Conservation (phyloP, 768 basidiomycete species). For the Wakefieldia striispora region DNA sequence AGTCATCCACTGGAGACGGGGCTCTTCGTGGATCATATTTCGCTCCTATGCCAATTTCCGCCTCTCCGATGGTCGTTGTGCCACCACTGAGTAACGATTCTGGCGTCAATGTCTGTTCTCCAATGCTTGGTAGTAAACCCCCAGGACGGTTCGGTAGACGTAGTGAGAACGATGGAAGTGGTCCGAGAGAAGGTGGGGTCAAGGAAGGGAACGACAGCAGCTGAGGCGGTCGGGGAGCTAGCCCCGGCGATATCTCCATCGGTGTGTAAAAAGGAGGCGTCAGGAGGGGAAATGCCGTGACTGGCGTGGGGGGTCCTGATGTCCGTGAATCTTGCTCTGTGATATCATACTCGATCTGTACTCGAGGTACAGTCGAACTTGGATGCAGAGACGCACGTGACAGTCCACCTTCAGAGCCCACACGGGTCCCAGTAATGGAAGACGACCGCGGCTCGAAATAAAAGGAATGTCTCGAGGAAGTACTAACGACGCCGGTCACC, state of each 20-base stretch:
- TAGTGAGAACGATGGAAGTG: slow-evolving; percentile 14
- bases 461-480: slow-evolving; percentile 7
- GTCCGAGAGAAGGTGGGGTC: slow-evolving; percentile 2
- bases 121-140: slow-evolving; percentile 15
- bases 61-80: not conserved
- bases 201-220: slow-evolving; percentile 3
- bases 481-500: not conserved
- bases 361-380: slow-evolving; percentile 12
- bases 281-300: slow-evolving; percentile 18
- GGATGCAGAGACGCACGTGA: not conserved
- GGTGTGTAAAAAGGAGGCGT: slow-evolving; percentile 29
- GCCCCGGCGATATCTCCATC: slow-evolving; percentile 19
- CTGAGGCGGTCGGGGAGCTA: slow-evolving; percentile 9
- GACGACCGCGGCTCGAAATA: slow-evolving; percentile 5
- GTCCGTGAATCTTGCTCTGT: slow-evolving; percentile 19
- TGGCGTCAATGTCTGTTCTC: slow-evolving; percentile 7
- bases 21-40: slow-evolving; percentile 12
- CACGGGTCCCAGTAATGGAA: not conserved
- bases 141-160: slow-evolving; percentile 17
- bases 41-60: not conserved
- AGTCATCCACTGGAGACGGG: slow-evolving; percentile 66
- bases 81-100: not conserved
- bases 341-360: slow-evolving; percentile 24
- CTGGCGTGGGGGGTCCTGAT: slow-evolving; percentile 23
- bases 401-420: not conserved